Evolutionary conservation across 2,329 filamentous ascomycete genomes (phyloP).

Genomic region (Cladobotryum protrusum): DNA sequence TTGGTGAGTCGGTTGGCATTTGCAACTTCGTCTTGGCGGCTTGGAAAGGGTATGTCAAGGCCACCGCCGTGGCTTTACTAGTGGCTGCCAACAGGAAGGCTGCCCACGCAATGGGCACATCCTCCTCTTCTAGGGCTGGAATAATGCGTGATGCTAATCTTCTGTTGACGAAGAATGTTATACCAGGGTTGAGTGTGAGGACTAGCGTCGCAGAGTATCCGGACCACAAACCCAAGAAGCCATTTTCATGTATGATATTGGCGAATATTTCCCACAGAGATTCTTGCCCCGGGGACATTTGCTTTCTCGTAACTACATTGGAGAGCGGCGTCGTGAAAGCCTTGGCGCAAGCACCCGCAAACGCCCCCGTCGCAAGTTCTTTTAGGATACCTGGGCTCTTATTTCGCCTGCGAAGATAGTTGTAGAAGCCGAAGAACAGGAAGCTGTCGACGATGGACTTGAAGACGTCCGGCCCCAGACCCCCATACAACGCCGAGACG

Average conservation of each 20-base stretch:
- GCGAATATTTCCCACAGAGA: constrained; percentile 52
- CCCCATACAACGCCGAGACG: constrained; percentile 61
- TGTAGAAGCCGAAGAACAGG: constrained; percentile 82
- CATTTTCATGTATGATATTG: constrained; percentile 62
- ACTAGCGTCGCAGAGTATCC: constrained; percentile 78
- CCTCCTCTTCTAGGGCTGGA: constrained; percentile 37
- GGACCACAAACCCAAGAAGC: constrained; percentile 74
- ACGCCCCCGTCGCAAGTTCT: constrained; percentile 66
- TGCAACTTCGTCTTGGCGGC: constrained; percentile 78
- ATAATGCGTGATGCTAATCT: constrained; percentile 57
- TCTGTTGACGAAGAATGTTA: constrained; percentile 81
- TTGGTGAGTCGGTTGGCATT: constrained; percentile 38
- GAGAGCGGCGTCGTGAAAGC: constrained; percentile 73
- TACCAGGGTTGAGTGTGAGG: constrained; percentile 75
- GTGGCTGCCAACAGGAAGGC: constrained; percentile 57
- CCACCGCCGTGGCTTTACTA: constrained; percentile 71
- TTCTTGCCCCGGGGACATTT: constrained; percentile 51
- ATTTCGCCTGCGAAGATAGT: constrained; percentile 37
- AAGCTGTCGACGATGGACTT: constrained; percentile 72
- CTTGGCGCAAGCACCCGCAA: constrained; percentile 69
- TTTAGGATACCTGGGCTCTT: constrained; percentile 54
- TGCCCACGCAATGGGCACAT: constrained; percentile 32
- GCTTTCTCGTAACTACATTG: constrained; percentile 76
- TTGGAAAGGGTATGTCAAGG: constrained; percentile 78
- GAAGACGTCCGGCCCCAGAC: constrained; percentile 55